phyloP scores from a whole-genome alignment of 1,139 yeast genomes.

The Kodamaea alishanica region DNA sequence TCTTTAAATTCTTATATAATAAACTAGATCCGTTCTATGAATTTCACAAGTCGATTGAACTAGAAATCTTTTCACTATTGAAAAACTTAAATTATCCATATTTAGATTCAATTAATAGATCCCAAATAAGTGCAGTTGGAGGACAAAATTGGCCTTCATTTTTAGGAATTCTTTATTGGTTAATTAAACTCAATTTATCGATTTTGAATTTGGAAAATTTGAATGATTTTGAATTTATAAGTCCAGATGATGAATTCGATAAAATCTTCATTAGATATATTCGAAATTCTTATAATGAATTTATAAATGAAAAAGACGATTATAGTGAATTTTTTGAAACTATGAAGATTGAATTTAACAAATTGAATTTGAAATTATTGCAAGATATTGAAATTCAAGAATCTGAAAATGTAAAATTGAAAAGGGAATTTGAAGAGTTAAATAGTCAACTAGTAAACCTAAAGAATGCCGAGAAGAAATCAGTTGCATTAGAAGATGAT shows the following conservation, averaged over 20 bases:
- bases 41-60: constrained; percentile 66
- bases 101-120: constrained; percentile 71
- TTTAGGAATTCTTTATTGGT: constrained; percentile 79
- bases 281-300: constrained; percentile 63
- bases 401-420: constrained; percentile 42
- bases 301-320: constrained; percentile 62
- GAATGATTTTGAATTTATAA: constrained; percentile 20
- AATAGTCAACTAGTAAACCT: constrained; percentile 27
- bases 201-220: constrained; percentile 36
- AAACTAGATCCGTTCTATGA: constrained; percentile 76
- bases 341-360: constrained; percentile 51
- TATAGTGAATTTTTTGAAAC: constrained; percentile 52
- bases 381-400: constrained; percentile 38
- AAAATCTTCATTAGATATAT: constrained; percentile 65
- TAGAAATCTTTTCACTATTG: constrained; percentile 68
- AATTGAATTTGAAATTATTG: constrained; percentile 33
- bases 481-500: constrained; percentile 68
- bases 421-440: constrained; percentile 23
- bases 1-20: constrained; percentile 76
- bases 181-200: constrained; percentile 50
- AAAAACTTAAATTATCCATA: constrained; percentile 74
- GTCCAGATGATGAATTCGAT: constrained; percentile 47
- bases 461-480: constrained; percentile 51
- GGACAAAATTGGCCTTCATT: constrained; percentile 88
- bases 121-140: constrained; percentile 88